Percentiles rank a stretch among this genome's conserved stretches.
phyloP scores from a whole-genome alignment of 2,329 filamentous ascomycete species.

The Cladobotryum mycophilum region DNA sequence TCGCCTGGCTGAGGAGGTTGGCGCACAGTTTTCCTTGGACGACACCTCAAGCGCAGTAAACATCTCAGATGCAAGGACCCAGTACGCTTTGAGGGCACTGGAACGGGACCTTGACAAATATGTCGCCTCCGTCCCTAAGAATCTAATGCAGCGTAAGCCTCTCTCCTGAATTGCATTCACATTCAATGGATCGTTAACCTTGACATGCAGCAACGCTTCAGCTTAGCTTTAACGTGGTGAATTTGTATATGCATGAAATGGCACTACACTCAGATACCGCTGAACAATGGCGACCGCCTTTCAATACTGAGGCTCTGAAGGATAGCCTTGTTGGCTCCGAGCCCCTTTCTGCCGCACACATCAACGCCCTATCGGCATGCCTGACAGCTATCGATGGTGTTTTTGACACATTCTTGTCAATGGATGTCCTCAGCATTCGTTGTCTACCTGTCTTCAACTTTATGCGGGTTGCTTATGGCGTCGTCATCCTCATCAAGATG shows the following conservation, averaged over 20 bases:
- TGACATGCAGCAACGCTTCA: constrained; percentile 47
- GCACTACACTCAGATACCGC: constrained; percentile 57
- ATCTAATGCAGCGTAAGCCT: constrained; percentile 49
- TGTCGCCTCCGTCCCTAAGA: constrained; percentile 44
- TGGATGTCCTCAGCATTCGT: constrained; percentile 53
- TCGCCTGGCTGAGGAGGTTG: constrained; percentile 61
- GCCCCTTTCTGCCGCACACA: constrained; percentile 45
- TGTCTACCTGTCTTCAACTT: constrained; percentile 65
- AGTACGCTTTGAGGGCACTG: constrained; percentile 58
- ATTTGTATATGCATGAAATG: constrained; percentile 70
- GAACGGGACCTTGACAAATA: constrained; percentile 60
- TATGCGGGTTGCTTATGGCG: constrained; percentile 64
- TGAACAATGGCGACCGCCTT: constrained; percentile 47
- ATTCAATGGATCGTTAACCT: constrained; percentile 12
- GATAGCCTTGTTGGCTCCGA: constrained; percentile 36
- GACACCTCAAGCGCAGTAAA: constrained; percentile 50
- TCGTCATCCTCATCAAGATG: constrained; percentile 68
- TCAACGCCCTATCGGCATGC: constrained; percentile 61
- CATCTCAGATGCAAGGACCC: constrained; percentile 56
- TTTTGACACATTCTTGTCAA: constrained; percentile 57
- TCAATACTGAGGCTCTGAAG: constrained; percentile 39
- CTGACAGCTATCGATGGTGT: constrained; percentile 60
- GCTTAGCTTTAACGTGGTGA: constrained; percentile 59
- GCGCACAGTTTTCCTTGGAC: constrained; percentile 60
- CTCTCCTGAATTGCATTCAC: background rate